These are phyloP conservation scores for Edaphochlamys debaryana DNA, from an alignment of 139 green algal genomes.

Conservation along the genomic window DNA sequence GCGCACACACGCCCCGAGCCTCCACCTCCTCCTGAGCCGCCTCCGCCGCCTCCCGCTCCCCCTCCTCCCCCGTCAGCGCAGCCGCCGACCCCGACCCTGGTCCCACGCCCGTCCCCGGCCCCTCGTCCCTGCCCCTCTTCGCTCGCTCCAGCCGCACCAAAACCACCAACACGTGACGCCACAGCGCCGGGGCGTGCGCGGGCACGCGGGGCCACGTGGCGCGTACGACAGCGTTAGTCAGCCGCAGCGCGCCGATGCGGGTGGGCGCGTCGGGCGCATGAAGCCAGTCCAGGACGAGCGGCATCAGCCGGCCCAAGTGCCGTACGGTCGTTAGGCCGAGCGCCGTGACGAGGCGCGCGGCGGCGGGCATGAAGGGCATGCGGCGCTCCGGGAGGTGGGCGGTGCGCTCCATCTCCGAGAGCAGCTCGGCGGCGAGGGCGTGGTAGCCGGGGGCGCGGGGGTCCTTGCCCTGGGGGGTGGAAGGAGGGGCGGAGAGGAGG, in stretches of 20 bases:
- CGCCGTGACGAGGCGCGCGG: slow-evolving; percentile 12
- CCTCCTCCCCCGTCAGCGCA: background rate
- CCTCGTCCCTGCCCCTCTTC: background rate
- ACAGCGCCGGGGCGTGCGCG: slow-evolving; percentile 56
- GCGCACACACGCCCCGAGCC: slow-evolving; percentile 3
- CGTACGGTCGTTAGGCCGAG: slow-evolving; percentile 51
- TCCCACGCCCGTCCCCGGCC: too few relatives aligned
- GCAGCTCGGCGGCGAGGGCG: slow-evolving; percentile 41
- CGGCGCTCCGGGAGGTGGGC: slow-evolving; percentile 34
- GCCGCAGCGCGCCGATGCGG: slow-evolving; percentile 20
- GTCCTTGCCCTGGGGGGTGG: slow-evolving; percentile 26
- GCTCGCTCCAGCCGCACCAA: background rate
- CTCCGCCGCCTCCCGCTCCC: background rate
- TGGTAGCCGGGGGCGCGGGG: slow-evolving; percentile 31
- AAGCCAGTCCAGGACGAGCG: slow-evolving; percentile 62
- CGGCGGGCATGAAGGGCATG: slow-evolving; percentile 32
- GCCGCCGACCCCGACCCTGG: too few relatives aligned
- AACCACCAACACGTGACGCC: slow-evolving; percentile 48
- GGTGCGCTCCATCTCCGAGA: slow-evolving; percentile 52
- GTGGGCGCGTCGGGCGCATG: slow-evolving; percentile 44
- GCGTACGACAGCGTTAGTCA: slow-evolving; percentile 44
- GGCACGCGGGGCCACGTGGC: slow-evolving; percentile 56
- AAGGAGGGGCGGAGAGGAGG: background rate
- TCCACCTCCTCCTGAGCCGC: background rate
- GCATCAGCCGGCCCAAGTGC: slow-evolving; percentile 52